These are phyloP conservation scores for Trichomonas tenax DNA, from an alignment of 208 protist genomes.

Conservation along the genomic window DNA sequence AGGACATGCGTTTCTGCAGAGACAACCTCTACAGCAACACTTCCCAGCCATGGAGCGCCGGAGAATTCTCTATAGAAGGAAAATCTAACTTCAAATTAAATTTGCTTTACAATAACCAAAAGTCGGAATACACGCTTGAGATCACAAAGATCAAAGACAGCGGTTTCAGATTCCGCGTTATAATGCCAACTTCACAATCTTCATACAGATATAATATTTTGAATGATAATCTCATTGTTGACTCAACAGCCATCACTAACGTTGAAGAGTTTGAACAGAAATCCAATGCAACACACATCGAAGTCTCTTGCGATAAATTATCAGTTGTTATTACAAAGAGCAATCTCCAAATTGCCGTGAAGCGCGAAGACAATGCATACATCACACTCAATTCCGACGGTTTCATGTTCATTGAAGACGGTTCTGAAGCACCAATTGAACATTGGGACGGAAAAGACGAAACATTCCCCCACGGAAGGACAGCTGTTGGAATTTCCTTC, in stretches of 20 bases:
- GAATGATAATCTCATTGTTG: not conserved
- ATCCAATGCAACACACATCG: too few relatives aligned
- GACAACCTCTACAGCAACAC: not conserved
- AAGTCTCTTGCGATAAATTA: too few relatives aligned
- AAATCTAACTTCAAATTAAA: not conserved
- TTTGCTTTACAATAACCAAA: not conserved
- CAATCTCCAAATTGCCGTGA: not conserved
- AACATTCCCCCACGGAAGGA: not conserved
- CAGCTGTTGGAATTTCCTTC: not conserved
- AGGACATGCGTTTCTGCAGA: not conserved
- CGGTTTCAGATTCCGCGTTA: not conserved
- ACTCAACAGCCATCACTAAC: too few relatives aligned
- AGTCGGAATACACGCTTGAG: not conserved
- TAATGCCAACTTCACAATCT: not conserved
- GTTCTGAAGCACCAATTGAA: not conserved
- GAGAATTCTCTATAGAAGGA: too few relatives aligned
- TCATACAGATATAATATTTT: not conserved
- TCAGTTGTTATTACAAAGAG: not conserved
- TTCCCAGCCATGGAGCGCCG: not conserved
- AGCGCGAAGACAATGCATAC: not conserved
- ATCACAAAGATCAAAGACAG: not conserved
- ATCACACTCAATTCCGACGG: not conserved
- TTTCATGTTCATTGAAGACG: not conserved
- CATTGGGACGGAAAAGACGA: not conserved
- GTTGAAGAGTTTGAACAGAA: too few relatives aligned